Base-by-base conservation (phyloP, 805 yeast species). In the Candida wancherniae region DNA sequence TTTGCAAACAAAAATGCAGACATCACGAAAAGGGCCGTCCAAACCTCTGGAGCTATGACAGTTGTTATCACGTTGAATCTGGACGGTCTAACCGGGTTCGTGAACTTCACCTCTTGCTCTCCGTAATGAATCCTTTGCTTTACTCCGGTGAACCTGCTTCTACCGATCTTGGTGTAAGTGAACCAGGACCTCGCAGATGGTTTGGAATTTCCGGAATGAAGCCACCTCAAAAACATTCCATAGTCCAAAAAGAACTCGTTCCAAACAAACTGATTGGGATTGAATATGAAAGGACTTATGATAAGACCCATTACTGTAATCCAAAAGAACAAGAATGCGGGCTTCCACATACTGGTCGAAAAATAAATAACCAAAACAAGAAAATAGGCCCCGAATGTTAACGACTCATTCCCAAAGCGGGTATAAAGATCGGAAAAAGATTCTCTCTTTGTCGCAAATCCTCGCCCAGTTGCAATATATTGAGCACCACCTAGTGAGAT, bases 201-300 rank as follows among this genome's bases (percentile, higher is more conserved):
- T 9, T 26, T 18, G 16, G 29, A 24, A 9, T 45, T 40, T 1
- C 49, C 47, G 3, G 34, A 25, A 19, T 37, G 77, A 52, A 83
- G 67, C 94, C 94, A 83, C 67, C 85, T 75, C 53, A 88, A 80
- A 64, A 75, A 92, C 55, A 86, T 95, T 61, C 95, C 77, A 75
- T 92, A 92, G 61, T 92, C 98, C 57, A 90, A 77, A 65, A 90
- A 86, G 76, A 83, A 90, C 63, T 88, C 97, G 57, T 80, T 84
- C 88, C 94, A 82, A 30, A 96, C 78, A 61, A 88, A 92, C 69
- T 92, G 97, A 66, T 90, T 97, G 28, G 98, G 98, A 66, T 92
- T 92, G 77, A 86, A 92, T 39, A 92, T 55, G 60, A 90, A 87
- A 51, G 98, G 98, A 28, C 97, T 81, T 48, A 86, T 76, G 65